Percentiles rank a stretch among this genome's conserved stretches.
Evolutionary conservation across 352 stramenopile species (phyloP).

Genomic region (Phytophthora megakarya): DNA sequence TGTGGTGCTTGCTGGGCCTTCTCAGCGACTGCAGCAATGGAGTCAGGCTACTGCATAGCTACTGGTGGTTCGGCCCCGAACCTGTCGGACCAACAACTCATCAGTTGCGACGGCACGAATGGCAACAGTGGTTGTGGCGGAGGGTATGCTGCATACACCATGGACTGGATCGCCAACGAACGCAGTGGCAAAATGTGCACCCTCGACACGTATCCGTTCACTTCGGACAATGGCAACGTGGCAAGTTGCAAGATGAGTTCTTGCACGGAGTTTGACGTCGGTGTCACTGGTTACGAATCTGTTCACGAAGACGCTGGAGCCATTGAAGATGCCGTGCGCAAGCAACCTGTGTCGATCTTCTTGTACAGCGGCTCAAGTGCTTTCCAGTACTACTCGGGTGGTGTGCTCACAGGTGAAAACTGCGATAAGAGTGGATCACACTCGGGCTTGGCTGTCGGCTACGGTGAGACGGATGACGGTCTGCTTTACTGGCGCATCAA

Average conservation of each 20-base stretch:
- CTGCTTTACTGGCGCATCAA: constrained; percentile 67
- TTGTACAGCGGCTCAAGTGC: constrained; percentile 62
- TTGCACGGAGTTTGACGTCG: constrained; percentile 52
- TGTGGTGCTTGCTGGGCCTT: constrained; percentile 69
- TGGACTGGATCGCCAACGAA: constrained; percentile 58
- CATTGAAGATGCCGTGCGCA: constrained; percentile 53
- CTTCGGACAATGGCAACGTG: constrained; percentile 40
- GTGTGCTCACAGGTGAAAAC: constrained; percentile 61
- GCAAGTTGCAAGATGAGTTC: constrained; percentile 37
- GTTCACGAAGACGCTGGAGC: constrained; percentile 42
- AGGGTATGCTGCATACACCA: constrained; percentile 62
- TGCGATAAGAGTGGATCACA: constrained; percentile 62
- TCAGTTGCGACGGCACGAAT: constrained; percentile 62
- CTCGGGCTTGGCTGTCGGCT: constrained; percentile 67
- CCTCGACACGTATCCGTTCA: constrained; percentile 58
- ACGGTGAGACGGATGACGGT: constrained; percentile 51
- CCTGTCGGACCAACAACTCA: constrained; percentile 72
- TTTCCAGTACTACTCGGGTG: constrained; percentile 70
- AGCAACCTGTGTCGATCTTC: constrained; percentile 60
- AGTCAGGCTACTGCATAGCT: constrained; percentile 54
- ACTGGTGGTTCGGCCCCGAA: constrained; percentile 40
- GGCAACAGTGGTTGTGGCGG: constrained; percentile 60
- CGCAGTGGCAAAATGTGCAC: constrained; percentile 59
- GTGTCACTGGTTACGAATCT: constrained; percentile 55
- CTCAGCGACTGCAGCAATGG: constrained; percentile 61